A percentile compares a stretch with the other conserved stretches of the same genome.
Evolutionary conservation across 768 basidiomycete genomes (phyloP).

Genomic region (Podaxis sp.): DNA sequence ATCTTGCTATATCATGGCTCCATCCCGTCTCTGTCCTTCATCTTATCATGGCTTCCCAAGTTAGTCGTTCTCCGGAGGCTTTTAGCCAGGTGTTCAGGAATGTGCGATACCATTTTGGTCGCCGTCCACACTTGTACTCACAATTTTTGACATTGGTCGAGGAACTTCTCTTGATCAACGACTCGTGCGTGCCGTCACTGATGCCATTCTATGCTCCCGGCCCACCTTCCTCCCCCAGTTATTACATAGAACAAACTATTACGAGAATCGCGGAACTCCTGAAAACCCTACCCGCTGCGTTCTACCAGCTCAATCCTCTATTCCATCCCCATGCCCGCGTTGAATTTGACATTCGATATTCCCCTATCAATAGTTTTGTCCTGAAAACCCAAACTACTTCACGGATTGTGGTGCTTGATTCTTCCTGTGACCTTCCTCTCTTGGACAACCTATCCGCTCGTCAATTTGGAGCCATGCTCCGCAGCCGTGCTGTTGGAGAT

Average conservation of each 20-base stretch:
- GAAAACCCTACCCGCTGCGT: not conserved
- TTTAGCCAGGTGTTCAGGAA: not conserved
- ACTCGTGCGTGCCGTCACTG: not conserved
- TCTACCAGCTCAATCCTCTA: not conserved
- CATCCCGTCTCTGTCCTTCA: not conserved
- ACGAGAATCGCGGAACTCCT: not conserved
- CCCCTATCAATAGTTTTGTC: not conserved
- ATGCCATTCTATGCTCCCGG: not conserved
- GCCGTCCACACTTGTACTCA: not conserved
- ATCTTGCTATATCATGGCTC: not conserved
- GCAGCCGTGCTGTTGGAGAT: not conserved
- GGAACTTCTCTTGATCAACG: too few relatives aligned
- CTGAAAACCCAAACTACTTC: not conserved
- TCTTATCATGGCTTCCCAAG: not conserved
- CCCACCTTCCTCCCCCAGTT: not conserved
- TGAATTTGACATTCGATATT: not conserved
- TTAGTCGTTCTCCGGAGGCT: not conserved
- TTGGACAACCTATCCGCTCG: not conserved
- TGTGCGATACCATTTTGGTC: not conserved
- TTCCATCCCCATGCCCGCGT: not conserved
- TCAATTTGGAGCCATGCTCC: not conserved
- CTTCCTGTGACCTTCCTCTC: not conserved
- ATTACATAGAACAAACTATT: not conserved
- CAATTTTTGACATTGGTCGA: not conserved
- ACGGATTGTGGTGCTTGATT: not conserved